Evolutionary conservation across 305 asterid species (phyloP), one percentile per base, ranked within the genome.

Genomic region (Fraxinus velutina): DNA sequence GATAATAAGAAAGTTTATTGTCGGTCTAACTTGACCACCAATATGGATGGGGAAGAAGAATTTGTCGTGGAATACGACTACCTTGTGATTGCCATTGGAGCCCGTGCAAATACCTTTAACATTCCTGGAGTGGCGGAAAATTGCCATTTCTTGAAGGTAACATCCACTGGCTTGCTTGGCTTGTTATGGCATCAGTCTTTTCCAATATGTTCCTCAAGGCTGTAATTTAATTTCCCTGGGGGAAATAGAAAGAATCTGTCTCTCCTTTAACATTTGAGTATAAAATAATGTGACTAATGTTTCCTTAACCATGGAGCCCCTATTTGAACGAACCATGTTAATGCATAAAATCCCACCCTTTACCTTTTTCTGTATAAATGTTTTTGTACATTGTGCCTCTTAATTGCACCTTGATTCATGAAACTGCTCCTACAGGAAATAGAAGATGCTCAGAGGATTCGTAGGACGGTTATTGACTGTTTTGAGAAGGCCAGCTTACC

Each of bases 401-500:
- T 55, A 37, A 33, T 34, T 33, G n/a, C 55, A 15, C 70, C 21
- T 47, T 79, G 71, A 72, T 80, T 80, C 70, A 52, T 74, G 78
- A 13, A 79, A 66, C 74, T 80, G 76, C 60, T 75, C 78, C 73
- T 90, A 83, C 88, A 93, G 99, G 99, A 95, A 92, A 86, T 95
- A 68, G 99, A 95, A 85, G 99, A 95, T 91, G 99, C 99, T 86
- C 99, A 93, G 87, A 93, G 77, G 91, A 95, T 95, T 79, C 96
- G 99, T 30, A 89, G 94, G 88, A 89, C 91, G 3, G 89, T 93
- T 55, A 79, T 95, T 82, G 97, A 93, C 83, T 93, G 97, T 85
- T 95, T 95, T 86, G 99, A 95, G 78, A 91, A 87, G 86, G 99
- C 99, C 68, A 91, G 90, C 85, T 75, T 93, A 86, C 97, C 98